These are phyloP conservation scores for Daldinia decipiens DNA, from an alignment of 495 filamentous ascomycete genomes.

Conservation along the genomic window DNA sequence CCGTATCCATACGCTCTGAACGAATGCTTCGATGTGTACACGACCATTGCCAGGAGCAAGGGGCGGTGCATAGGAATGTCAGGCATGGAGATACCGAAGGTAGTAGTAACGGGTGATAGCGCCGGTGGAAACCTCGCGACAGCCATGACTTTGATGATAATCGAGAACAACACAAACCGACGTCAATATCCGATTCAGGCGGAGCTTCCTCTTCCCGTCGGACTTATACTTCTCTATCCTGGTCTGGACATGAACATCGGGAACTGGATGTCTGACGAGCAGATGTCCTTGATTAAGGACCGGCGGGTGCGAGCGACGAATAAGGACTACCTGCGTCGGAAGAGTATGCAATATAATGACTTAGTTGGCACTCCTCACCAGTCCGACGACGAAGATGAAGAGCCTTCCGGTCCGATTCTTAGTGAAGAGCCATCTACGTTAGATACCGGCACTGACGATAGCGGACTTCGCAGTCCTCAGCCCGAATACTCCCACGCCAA, in stretches of 20 bases:
- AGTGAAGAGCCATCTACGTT: conserved; percentile 28
- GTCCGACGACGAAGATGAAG: conserved; percentile 69
- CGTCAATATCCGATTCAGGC: conserved; percentile 67
- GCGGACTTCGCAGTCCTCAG: conserved; percentile 44
- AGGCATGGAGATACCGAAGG: conserved; percentile 73
- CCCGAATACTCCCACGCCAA: conserved; percentile 58
- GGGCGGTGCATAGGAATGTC: conserved; percentile 86
- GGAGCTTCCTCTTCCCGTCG: conserved; percentile 78
- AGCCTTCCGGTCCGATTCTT: conserved; percentile 34
- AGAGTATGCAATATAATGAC: conserved; percentile 71
- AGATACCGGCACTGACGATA: conserved; percentile 20
- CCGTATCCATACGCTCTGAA: conserved; percentile 96
- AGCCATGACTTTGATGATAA: conserved; percentile 83
- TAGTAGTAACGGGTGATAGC: conserved; percentile 89
- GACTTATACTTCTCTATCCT: conserved; percentile 87
- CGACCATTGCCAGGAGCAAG: conserved; percentile 75
- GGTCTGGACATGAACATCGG: conserved; percentile 93
- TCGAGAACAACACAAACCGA: conserved; percentile 72
- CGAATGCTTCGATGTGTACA: conserved; percentile 96
- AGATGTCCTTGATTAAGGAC: conserved; percentile 93
- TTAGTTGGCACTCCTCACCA: conserved; percentile 71
- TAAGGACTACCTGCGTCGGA: conserved; percentile 75
- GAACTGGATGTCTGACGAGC: conserved; percentile 99
- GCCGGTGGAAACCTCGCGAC: conserved; percentile 92
- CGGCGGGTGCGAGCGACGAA: conserved; percentile 81